These are phyloP conservation scores for Xylaria telfairii DNA, from an alignment of 495 filamentous ascomycete species.

Conservation along the genomic window DNA sequence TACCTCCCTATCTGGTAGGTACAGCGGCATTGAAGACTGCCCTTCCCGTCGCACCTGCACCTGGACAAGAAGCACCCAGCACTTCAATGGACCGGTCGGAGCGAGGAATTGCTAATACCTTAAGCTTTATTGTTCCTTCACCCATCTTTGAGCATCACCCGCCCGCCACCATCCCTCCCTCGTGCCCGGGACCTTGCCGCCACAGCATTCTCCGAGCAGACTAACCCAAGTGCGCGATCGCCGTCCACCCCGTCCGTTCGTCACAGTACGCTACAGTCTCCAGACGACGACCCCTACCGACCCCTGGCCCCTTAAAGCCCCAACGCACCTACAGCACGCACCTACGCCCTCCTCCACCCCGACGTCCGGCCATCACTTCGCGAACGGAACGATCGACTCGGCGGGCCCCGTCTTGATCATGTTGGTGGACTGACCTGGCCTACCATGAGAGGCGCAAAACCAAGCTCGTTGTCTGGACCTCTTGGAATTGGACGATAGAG, in stretches of 20 bases:
- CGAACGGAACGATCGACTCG: conserved; percentile 14
- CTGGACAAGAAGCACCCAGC: background rate
- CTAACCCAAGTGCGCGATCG: background rate
- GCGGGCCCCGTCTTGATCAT: conserved; percentile 33
- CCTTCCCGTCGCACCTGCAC: background rate
- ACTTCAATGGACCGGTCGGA: background rate
- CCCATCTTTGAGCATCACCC: background rate
- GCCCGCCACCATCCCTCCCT: background rate
- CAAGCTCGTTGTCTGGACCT: conserved; percentile 39
- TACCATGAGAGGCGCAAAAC: conserved; percentile 42
- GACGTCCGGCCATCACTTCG: conserved; percentile 8
- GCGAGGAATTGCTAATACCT: background rate
- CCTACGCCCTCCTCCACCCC: background rate
- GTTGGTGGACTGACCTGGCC: conserved; percentile 39
- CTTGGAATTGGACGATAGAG: conserved; percentile 26
- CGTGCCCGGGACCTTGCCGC: background rate
- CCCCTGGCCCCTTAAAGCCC: conserved; percentile 15
- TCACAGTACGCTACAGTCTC: background rate
- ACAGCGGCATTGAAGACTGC: background rate
- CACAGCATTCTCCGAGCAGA: background rate
- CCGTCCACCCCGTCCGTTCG: background rate
- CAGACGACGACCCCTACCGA: conserved; percentile 11
- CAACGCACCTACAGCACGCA: background rate
- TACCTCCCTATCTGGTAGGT: conserved; percentile 6
- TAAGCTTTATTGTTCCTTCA: conserved; percentile 9